phyloP scores from a whole-genome alignment of 2,329 filamentous ascomycete genomes.

The Fusarium sambucinum region DNA sequence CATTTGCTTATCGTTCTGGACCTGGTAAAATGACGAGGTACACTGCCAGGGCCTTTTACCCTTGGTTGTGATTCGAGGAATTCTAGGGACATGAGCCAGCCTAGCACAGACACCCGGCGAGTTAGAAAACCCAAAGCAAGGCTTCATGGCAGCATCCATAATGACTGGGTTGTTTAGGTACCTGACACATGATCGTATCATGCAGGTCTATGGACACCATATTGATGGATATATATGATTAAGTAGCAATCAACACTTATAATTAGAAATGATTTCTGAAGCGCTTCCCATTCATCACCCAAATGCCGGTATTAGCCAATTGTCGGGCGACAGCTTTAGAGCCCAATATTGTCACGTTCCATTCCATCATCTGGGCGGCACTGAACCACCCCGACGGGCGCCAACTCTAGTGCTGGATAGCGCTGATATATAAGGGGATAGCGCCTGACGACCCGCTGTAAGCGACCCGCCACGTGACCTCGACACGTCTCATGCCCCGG shows the following conservation, averaged over 20 bases:
- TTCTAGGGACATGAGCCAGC: constrained; percentile 25
- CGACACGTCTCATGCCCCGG: constrained; percentile 43
- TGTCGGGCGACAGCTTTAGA: constrained; percentile 1
- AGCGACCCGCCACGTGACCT: constrained; percentile 44
- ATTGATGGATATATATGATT: neutral
- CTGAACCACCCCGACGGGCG: constrained; percentile 35
- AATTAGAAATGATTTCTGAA: constrained; percentile 7
- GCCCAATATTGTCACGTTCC: constrained; percentile 6
- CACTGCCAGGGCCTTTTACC: constrained; percentile 26
- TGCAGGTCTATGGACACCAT: constrained; percentile 1
- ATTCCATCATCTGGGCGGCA: constrained; percentile 15
- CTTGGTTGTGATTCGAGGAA: constrained; percentile 31
- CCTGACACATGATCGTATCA: constrained; percentile 31
- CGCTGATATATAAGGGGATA: constrained; percentile 43
- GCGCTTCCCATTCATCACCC: neutral
- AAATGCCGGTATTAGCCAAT: neutral
- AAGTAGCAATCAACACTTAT: neutral
- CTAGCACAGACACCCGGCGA: constrained; percentile 29
- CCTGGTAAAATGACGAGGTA: constrained; percentile 8
- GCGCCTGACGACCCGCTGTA: constrained; percentile 40
- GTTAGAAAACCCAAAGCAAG: constrained; percentile 25
- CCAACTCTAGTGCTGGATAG: constrained; percentile 46
- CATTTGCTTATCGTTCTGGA: constrained; percentile 2
- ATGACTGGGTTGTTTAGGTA: constrained; percentile 9
- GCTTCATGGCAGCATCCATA: constrained; percentile 32